These are phyloP conservation scores for Ilyonectria sp. DNA, from an alignment of 2,329 filamentous ascomycete genomes.

Conservation along the genomic window DNA sequence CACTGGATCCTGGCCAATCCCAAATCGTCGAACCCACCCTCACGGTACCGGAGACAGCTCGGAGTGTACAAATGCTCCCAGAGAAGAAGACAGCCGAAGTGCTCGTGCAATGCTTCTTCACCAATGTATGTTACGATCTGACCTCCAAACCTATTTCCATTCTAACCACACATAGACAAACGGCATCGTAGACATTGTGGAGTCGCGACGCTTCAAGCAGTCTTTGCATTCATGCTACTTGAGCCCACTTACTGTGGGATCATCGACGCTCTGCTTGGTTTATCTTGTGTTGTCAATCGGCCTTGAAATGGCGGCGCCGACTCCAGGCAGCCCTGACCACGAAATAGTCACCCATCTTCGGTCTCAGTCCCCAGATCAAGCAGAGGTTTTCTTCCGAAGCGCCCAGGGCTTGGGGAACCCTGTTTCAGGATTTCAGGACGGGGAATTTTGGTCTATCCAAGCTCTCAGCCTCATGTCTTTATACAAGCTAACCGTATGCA, in stretches of 20 bases:
- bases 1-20: constrained; percentile 69
- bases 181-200: constrained; percentile 73
- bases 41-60: background rate
- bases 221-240: constrained; percentile 68
- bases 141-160: background rate
- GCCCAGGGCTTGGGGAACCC: constrained; percentile 67
- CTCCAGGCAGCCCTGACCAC: constrained; percentile 64
- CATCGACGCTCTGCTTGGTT: constrained; percentile 70
- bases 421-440: constrained; percentile 69
- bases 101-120: constrained; percentile 67
- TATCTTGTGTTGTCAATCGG: constrained; percentile 76
- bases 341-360: constrained; percentile 66
- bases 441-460: constrained; percentile 76
- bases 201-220: constrained; percentile 64
- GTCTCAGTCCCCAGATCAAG: constrained; percentile 63
- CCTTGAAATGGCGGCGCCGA: constrained; percentile 69
- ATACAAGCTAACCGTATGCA: constrained; percentile 74
- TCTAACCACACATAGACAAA: constrained; percentile 61
- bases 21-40: constrained; percentile 56
- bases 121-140: constrained; percentile 62
- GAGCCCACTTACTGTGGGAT: constrained; percentile 65
- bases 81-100: constrained; percentile 68
- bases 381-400: constrained; percentile 75
- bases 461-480: constrained; percentile 75
- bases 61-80: constrained; percentile 57